A percentile compares a stretch with the other conserved stretches of the same genome.
Evolutionary conservation across 2,329 filamentous ascomycete genomes (phyloP).

Genomic region (Fusarium equiseti): DNA sequence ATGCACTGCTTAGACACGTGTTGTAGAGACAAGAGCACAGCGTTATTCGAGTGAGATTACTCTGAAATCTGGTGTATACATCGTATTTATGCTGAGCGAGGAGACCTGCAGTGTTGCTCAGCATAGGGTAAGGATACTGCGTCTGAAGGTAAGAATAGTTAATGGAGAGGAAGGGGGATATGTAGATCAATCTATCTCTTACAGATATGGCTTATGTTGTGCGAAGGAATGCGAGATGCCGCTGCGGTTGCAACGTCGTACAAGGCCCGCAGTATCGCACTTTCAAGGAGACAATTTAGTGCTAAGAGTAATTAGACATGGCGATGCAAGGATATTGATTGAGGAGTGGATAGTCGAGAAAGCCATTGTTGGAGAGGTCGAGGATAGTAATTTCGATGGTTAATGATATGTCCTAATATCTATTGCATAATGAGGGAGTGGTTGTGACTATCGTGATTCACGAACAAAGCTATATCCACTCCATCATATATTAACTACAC

Average conservation of each 20-base stretch:
- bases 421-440: not conserved
- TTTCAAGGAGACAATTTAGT: conserved; percentile 12
- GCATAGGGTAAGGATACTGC: not conserved
- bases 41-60: conserved; percentile 18
- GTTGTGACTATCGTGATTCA: not conserved
- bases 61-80: conserved; percentile 8
- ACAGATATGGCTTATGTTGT: conserved; percentile 32
- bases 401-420: no score
- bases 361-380: no score
- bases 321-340: not conserved
- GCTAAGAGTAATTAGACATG: conserved; percentile 16
- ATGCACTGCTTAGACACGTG: conserved; percentile 35
- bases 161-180: not conserved
- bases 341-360: not conserved
- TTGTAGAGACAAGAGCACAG: conserved; percentile 31
- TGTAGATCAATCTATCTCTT: conserved; percentile 29
- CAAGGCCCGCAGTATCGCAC: conserved; percentile 22
- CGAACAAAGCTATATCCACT: not conserved
- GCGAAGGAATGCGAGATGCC: conserved; percentile 41
- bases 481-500: not conserved
- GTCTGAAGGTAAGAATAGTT: not conserved
- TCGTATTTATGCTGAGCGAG: conserved; percentile 14
- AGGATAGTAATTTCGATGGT: not conserved
- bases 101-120: not conserved
- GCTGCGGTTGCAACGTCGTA: conserved; percentile 41